Evolutionary conservation across 176 grass and related monocot species (phyloP), one percentile per base, ranked within the genome.

Genomic region (Aegilops speltoides): DNA sequence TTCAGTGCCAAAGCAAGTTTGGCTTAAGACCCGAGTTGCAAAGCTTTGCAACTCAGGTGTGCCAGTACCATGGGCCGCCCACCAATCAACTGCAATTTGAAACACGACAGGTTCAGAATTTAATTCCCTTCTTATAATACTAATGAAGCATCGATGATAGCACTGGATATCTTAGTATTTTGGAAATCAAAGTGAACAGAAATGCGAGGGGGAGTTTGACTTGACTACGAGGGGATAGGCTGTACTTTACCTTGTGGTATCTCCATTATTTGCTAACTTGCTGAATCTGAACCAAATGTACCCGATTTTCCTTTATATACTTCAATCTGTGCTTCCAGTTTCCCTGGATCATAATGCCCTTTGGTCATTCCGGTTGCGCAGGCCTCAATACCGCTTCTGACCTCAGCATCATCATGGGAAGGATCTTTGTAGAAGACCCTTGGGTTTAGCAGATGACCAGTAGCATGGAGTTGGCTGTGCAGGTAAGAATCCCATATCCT

Each of bases 371-470:
- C 84, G 28, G 66, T 23, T 17, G 92, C 86, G 48, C 93, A 91
- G 26, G 76, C 76, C 8, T 54, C 74, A 38, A 92, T 68, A 46
- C 96, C 91, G 25, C 84, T 94, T 14, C 64, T 76, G 68, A 94
- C 87, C 80, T 98, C 91, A 80, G 76, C 61, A 79, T 95, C 93
- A 40, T 76, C 15, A 73, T 64, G 43, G 78, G 77, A 92, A 33
- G 84, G 46, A 7, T 57, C 72, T 14, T 77, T 67, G 62, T 91
- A 98, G 77, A 90, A 98, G 11, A 94, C 80, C 54, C 70, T 60
- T 26, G 96, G 93, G 67, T 98, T 98, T 25, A 98, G 81, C 76
- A 73, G 57, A 80, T 95, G 92, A 68, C 84, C 90, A 34, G 88
- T 89, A 67, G 84, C 88, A 86, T 98, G 96, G 64, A 95, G 48